Evolutionary conservation across 192 early-diverging fungal genomes (phyloP).

Genomic region (Coemansia sp.): DNA sequence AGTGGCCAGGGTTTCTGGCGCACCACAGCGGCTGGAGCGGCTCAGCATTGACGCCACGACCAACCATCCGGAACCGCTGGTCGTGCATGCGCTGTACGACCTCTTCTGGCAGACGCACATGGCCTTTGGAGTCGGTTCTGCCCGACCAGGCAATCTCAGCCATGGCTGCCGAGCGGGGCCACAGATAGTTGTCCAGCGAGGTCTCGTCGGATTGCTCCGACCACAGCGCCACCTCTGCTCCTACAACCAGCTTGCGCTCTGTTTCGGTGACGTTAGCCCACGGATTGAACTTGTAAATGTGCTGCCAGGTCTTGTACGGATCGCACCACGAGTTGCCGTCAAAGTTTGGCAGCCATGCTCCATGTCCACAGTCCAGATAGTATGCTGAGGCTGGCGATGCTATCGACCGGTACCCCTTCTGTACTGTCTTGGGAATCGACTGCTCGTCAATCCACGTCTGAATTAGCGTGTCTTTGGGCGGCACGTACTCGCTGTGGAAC

Average conservation of each 20-base stretch:
- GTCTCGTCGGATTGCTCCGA: conserved; percentile 62
- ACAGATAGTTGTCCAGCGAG: conserved; percentile 62
- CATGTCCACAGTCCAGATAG: conserved; percentile 78
- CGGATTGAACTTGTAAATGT: conserved; percentile 66
- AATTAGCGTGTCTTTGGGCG: conserved; percentile 64
- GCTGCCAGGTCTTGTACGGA: conserved; percentile 74
- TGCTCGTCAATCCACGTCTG: conserved; percentile 70
- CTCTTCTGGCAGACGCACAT: conserved; percentile 57
- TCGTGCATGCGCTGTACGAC: conserved; percentile 66
- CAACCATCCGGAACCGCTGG: conserved; percentile 69
- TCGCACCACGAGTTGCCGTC: conserved; percentile 71
- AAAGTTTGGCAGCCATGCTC: conserved; percentile 68
- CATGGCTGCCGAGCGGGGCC: conserved; percentile 67
- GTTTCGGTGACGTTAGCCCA: conserved; percentile 56
- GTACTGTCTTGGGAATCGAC: conserved; percentile 57
- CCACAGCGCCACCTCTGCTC: conserved; percentile 70
- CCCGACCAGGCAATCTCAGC: conserved; percentile 73
- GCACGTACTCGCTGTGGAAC: conserved; percentile 53
- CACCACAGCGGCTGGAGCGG: conserved; percentile 77
- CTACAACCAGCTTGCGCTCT: conserved; percentile 62
- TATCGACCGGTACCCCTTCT: conserved; percentile 65
- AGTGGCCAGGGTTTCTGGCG: conserved; percentile 58
- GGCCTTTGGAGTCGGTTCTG: conserved; percentile 52
- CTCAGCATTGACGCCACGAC: conserved; percentile 63
- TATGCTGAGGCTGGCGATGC: conserved; percentile 62